phyloP scores from a whole-genome alignment of 257 asterid species.

The Scutellaria minor region DNA sequence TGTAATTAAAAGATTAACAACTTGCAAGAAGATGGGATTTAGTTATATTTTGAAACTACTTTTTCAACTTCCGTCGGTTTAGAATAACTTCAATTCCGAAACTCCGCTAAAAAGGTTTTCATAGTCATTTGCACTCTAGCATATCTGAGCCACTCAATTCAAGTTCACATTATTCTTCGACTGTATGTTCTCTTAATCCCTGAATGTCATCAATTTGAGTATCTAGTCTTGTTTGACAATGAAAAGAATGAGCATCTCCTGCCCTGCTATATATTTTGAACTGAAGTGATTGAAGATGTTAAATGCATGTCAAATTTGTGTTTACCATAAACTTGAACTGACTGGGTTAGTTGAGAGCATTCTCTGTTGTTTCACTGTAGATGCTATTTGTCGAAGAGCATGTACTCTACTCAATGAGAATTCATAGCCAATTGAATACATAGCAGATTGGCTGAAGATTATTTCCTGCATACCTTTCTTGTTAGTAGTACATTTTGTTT shows the following conservation, averaged over 20 bases:
- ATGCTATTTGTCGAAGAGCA: background rate
- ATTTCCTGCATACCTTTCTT: background rate
- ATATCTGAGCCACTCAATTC: slow-evolving; percentile 5
- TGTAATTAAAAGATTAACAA: background rate
- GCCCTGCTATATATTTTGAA: no score
- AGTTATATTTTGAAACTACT: background rate
- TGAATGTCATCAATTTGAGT: no score
- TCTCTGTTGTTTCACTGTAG: slow-evolving; percentile 7
- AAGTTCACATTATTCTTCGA: background rate
- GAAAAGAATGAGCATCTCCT: no score
- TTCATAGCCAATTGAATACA: background rate
- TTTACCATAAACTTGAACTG: background rate
- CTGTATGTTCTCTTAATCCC: background rate
- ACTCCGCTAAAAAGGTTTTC: background rate
- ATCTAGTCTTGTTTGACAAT: no score
- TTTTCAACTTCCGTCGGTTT: background rate
- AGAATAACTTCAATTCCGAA: background rate
- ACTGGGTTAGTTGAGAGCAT: background rate
- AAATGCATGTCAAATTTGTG: no score
- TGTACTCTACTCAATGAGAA: background rate
- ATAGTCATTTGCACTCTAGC: background rate
- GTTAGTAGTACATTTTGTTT: background rate
- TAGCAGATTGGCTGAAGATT: background rate
- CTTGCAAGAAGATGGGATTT: slow-evolving; percentile 19
- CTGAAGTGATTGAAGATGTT: no score